phyloP scores from a whole-genome alignment of 225 moss, liverwort and hornwort species.

The Anthoceros angustus region DNA sequence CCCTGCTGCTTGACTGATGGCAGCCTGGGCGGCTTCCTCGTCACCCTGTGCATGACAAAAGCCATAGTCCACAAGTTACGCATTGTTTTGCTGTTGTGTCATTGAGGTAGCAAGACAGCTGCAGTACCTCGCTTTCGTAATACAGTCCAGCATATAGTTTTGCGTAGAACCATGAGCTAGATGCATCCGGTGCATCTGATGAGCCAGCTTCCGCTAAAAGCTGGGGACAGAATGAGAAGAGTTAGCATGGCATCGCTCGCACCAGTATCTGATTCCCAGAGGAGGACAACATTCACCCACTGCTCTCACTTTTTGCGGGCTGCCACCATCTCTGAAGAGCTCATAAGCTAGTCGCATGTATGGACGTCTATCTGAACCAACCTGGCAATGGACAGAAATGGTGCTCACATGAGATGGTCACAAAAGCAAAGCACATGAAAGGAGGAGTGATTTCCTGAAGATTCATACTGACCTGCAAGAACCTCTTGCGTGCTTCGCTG shows the following conservation, averaged over 20 bases:
- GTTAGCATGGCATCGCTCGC: neutral
- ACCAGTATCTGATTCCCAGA: neutral
- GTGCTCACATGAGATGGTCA: neutral
- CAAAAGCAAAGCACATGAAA: neutral
- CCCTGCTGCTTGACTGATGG: constrained; percentile 47
- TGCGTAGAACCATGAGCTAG: constrained; percentile 68
- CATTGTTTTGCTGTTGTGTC: neutral
- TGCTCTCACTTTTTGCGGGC: constrained; percentile 34
- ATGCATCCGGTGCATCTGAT: neutral
- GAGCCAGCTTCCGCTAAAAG: constrained; percentile 8
- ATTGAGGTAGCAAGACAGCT: neutral
- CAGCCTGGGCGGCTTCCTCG: constrained; percentile 50
- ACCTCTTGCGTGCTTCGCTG: constrained; percentile 49
- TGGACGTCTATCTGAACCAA: constrained; percentile 69
- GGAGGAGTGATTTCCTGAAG: neutral
- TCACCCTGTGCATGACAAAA: constrained; percentile 21
- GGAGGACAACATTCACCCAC: neutral
- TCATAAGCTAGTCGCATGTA: constrained; percentile 76
- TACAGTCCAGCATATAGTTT: constrained; percentile 65
- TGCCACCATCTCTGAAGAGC: constrained; percentile 59
- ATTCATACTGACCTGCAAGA: constrained; percentile 26
- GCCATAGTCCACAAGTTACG: neutral
- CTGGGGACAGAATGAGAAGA: neutral
- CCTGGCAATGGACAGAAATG: constrained; percentile 20
- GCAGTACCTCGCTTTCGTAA: constrained; percentile 54